A percentile compares a stretch with the other conserved stretches of the same genome.
These are phyloP conservation scores for Talaromyces atroroseus DNA, from an alignment of 2,329 filamentous ascomycete species.

Conservation along the genomic window DNA sequence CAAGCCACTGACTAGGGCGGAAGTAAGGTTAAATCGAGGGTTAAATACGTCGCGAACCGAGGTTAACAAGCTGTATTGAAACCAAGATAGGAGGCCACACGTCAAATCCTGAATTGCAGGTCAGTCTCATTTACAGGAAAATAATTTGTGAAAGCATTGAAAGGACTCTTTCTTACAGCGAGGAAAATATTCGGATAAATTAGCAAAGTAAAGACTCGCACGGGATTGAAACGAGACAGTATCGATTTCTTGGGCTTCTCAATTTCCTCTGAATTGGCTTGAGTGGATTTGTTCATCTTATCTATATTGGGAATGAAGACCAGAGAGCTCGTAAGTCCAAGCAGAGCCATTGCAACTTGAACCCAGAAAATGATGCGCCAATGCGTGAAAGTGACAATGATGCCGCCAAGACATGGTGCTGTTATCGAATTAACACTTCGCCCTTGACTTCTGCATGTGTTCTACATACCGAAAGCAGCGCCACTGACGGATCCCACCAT, in stretches of 20 bases:
- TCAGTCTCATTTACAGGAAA: not conserved
- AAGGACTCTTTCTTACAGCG: conserved; percentile 47
- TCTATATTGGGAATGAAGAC: conserved; percentile 64
- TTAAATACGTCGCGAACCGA: conserved; percentile 68
- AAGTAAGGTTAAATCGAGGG: conserved; percentile 62
- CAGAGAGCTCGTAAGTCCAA: conserved; percentile 55
- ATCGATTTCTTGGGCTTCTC: not conserved
- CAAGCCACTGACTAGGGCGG: conserved; percentile 61
- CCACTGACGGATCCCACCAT: conserved; percentile 40
- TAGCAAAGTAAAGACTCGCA: conserved; percentile 56
- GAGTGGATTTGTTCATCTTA: conserved; percentile 49
- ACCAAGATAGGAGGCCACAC: conserved; percentile 56
- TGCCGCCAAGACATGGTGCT: conserved; percentile 60
- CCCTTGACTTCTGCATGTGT: not conserved
- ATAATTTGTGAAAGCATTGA: conserved; percentile 26
- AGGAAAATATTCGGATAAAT: conserved; percentile 64
- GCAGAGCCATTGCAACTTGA: conserved; percentile 61
- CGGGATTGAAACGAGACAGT: conserved; percentile 55
- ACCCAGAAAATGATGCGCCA: conserved; percentile 79
- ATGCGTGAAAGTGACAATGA: conserved; percentile 67
- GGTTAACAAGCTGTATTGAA: conserved; percentile 65
- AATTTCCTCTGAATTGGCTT: conserved; percentile 37
- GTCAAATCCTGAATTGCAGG: conserved; percentile 24
- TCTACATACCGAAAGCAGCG: conserved; percentile 35
- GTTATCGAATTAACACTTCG: not conserved